phyloP scores from a whole-genome alignment of 1,284 basidiomycete species.

The Puccinia hordei region DNA sequence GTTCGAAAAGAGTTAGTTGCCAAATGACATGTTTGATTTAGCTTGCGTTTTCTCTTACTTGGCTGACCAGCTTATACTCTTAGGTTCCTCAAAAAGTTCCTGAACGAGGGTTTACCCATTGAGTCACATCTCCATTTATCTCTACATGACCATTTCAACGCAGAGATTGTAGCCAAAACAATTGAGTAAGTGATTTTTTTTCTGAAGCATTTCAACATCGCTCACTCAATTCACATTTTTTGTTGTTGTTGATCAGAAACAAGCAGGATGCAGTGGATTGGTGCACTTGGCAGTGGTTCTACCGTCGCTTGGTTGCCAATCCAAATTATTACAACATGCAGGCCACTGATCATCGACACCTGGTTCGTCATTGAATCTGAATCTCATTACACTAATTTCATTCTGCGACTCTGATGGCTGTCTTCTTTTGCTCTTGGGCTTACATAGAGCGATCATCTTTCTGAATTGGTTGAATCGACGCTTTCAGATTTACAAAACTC shows the following conservation, averaged over 20 bases:
- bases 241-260: conserved; percentile 62
- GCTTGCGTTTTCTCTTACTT: not conserved
- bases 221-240: not conserved
- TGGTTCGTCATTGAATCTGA: conserved; percentile 63
- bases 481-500: conserved; percentile 86
- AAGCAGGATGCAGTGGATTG: conserved; percentile 91
- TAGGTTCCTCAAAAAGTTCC: conserved; percentile 84
- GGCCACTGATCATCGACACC: conserved; percentile 85
- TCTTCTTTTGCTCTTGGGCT: not conserved
- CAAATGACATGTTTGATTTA: not conserved
- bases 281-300: conserved; percentile 60
- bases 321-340: conserved; percentile 83
- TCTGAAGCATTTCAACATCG: conserved; percentile 50
- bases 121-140: conserved; percentile 81
- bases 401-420: not conserved
- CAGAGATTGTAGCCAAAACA: conserved; percentile 96
- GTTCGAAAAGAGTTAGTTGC: conserved; percentile 64
- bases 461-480: conserved; percentile 92
- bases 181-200: conserved; percentile 67
- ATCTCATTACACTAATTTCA: not conserved
- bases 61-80: conserved; percentile 1
- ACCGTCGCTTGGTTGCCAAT: conserved; percentile 55
- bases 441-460: conserved; percentile 71
- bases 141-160: conserved; percentile 94
- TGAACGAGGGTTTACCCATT: conserved; percentile 94